Base-by-base conservation (phyloP, 1,139 yeast species). In the Saccharomyces uvarum region DNA sequence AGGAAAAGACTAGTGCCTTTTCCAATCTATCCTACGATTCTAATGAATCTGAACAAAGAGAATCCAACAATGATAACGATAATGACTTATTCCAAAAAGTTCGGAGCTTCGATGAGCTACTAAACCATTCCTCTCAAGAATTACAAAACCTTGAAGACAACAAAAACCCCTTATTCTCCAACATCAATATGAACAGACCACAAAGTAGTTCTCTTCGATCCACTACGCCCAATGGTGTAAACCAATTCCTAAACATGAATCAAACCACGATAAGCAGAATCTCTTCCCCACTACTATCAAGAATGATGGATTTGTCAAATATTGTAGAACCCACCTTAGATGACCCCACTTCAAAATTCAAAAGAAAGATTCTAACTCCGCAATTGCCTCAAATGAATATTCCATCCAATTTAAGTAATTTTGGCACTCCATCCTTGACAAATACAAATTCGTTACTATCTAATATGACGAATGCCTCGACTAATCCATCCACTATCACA, bases 1-100 rank as follows among this genome's bases (percentile, higher is more conserved):
- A 84, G 0, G 84, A 88, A 44, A 81, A 88, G 67, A 83, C 84
- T 11, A 73, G 44, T 9, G 24, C 24, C 6, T 38, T 38, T 19
- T 38, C 44, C 19, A 38, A 38, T 19, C 19, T 38, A 38, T 38
- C 44, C 26, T 38, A 38, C 6, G 44, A 38, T 38, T 38, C 44
- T 38, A 38, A 38, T 38, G 44, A 38, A 19, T 38, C 44, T 6
- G 44, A 38, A 6, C 44, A 19, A 38, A 21, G 44, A 19, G 44
- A 19, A 19, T 38, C 44, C 44, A 38, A 16, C 19, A 38, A 19
- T 11, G 44, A 28, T 11, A 28, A 53, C 47, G 29, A 52, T 41
- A 56, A 53, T 9, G 59, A 57, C 24, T 52, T 50, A 41, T 57
- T 53, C 33, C 48, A 49, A 21, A 53, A 56, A 46, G 48, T 59